Conservation (phyloP, 2,329 filamentous ascomycete genomes). For the Capronia epimyces region DNA sequence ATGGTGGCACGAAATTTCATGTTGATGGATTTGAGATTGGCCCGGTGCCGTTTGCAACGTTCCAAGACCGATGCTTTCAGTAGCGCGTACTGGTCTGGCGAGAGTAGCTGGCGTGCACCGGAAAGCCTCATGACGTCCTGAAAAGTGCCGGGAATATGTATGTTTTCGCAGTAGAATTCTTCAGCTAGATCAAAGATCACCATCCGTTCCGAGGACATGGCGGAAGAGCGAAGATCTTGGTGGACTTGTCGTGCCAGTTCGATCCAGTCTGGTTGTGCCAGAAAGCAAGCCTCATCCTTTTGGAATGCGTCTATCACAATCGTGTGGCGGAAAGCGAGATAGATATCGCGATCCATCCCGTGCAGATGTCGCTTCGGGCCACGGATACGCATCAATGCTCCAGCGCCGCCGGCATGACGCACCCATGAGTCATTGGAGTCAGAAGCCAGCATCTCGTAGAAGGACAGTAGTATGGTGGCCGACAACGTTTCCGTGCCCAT, state of each 20-base stretch:
- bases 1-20: slow-evolving; percentile 19
- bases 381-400: slow-evolving; percentile 34
- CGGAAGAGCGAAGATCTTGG: slow-evolving; percentile 23
- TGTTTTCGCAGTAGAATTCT: slow-evolving; percentile 25
- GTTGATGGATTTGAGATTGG: slow-evolving; percentile 23
- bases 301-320: slow-evolving; percentile 35
- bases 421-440: slow-evolving; percentile 37
- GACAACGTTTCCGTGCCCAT: slow-evolving; percentile 34
- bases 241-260: slow-evolving; percentile 32
- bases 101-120: slow-evolving; percentile 1
- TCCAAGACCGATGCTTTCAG: slow-evolving; percentile 9
- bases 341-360: slow-evolving; percentile 36
- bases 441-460: slow-evolving; percentile 37
- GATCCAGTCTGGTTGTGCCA: slow-evolving; percentile 36
- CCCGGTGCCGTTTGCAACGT: slow-evolving; percentile 15
- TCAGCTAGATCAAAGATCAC: slow-evolving; percentile 27
- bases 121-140: slow-evolving; percentile 6
- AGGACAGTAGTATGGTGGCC: slow-evolving; percentile 34
- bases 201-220: slow-evolving; percentile 10
- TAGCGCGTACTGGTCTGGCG: slow-evolving; percentile 2
- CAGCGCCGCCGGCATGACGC: slow-evolving; percentile 35
- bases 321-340: slow-evolving; percentile 35
- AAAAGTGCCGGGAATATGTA: slow-evolving; percentile 18
- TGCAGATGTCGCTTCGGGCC: slow-evolving; percentile 32
- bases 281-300: slow-evolving; percentile 34